phyloP scores from a whole-genome alignment of 805 yeast genomes.

The Zygoascus bituminiphila region DNA sequence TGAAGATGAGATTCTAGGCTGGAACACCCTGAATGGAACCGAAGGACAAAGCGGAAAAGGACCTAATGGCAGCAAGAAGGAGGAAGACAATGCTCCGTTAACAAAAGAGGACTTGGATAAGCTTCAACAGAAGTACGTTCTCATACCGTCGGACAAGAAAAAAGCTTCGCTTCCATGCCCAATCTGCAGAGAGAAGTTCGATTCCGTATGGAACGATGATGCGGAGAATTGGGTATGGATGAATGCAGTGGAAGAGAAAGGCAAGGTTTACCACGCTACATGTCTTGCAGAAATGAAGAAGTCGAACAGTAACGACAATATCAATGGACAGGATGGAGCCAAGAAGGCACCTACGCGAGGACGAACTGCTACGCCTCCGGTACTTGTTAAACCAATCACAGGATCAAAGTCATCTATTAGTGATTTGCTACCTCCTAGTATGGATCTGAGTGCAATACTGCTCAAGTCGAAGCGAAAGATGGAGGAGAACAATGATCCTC shows the following conservation, averaged over 20 bases:
- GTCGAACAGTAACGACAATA: constrained; percentile 8
- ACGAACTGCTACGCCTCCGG: neutral
- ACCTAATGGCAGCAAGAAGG: constrained; percentile 9
- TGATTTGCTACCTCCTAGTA: constrained; percentile 4
- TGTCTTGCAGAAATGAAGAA: constrained; percentile 57
- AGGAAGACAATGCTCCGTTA: constrained; percentile 9
- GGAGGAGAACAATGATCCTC: constrained; percentile 6
- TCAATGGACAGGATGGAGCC: neutral
- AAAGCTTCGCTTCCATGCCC: constrained; percentile 56
- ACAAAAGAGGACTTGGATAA: constrained; percentile 25
- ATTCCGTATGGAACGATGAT: constrained; percentile 63
- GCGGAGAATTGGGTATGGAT: constrained; percentile 78
- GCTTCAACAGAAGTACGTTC: constrained; percentile 43
- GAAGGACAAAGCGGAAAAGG: constrained; percentile 13
- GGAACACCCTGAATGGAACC: constrained; percentile 10
- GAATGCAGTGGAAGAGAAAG: constrained; percentile 47
- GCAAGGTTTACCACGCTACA: constrained; percentile 52
- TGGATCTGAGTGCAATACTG: constrained; percentile 8
- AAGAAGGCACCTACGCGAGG: neutral
- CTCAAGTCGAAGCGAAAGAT: constrained; percentile 4
- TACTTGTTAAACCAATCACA: neutral
- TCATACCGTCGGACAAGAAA: constrained; percentile 55
- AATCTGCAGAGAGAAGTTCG: constrained; percentile 57
- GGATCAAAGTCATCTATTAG: neutral
- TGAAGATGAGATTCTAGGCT: constrained; percentile 44